Evolutionary conservation across 1,284 basidiomycete species (phyloP).

Genomic region (Ustilago trichophora): DNA sequence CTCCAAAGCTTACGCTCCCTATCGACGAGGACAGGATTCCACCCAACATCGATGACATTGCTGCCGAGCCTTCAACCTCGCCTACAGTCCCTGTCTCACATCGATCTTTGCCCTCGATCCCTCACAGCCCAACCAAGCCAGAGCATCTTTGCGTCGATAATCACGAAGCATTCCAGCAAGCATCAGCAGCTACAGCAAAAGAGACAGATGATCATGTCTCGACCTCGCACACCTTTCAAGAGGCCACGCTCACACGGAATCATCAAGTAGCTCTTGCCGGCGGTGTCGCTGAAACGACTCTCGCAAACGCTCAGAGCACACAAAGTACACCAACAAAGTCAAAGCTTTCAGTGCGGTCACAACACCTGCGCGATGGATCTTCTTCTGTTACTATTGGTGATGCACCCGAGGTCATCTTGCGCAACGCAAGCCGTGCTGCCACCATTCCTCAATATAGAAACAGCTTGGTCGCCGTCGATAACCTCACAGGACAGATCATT

Average conservation of each 20-base stretch:
- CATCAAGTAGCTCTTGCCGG: too few species aligned
- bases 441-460: conserved; percentile 34
- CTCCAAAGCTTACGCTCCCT: too few species aligned
- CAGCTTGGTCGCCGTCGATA: conserved; percentile 54
- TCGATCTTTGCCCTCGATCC: conserved; percentile 4
- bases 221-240: too few species aligned
- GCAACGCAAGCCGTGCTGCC: background rate
- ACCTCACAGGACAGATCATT: conserved; percentile 50
- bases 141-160: too few species aligned
- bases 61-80: background rate
- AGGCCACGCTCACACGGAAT: too few species aligned
- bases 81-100: background rate
- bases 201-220: too few species aligned
- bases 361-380: conserved; percentile 14
- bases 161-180: too few species aligned
- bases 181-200: too few species aligned
- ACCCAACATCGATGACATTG: too few species aligned
- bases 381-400: conserved; percentile 12
- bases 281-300: too few species aligned
- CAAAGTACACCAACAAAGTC: background rate
- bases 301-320: too few species aligned
- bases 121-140: background rate
- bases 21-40: too few species aligned
- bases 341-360: conserved; percentile 4
- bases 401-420: conserved; percentile 7